Evolutionary conservation across 2,329 filamentous ascomycete genomes (phyloP).

Genomic region (Zymoseptoria pseudotritici): DNA sequence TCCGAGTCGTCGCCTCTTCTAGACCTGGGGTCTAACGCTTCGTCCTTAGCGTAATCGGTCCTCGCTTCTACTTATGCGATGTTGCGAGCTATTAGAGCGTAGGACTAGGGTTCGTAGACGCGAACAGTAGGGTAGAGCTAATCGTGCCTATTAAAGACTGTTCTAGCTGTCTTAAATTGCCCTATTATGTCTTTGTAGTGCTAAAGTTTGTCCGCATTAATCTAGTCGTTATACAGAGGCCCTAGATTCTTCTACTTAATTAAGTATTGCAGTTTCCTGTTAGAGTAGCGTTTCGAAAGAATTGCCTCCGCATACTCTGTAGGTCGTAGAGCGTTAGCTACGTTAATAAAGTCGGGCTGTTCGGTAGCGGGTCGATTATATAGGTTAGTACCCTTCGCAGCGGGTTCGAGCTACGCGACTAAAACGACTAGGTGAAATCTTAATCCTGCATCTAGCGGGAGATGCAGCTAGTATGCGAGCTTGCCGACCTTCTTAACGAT

Average conservation of each 20-base stretch:
- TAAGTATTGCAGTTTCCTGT: background rate
- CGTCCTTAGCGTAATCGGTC: background rate
- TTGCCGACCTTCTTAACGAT: background rate
- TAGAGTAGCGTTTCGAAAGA: background rate
- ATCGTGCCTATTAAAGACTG: background rate
- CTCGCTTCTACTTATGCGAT: background rate
- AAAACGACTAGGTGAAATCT: slow-evolving; percentile 3
- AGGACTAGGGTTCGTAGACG: background rate
- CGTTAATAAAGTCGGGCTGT: background rate
- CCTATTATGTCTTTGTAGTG: background rate
- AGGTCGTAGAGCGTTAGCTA: background rate
- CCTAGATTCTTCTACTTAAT: background rate
- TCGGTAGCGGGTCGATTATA: background rate
- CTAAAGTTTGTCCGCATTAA: background rate
- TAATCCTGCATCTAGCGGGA: background rate
- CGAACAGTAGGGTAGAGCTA: background rate
- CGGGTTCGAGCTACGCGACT: slow-evolving; percentile 1
- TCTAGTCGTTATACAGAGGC: background rate
- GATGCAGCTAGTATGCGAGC: slow-evolving; percentile 3
- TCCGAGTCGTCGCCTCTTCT: too few relatives aligned
- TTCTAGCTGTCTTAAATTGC: background rate
- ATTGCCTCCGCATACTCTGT: background rate
- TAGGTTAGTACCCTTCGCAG: background rate
- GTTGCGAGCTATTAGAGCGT: background rate
- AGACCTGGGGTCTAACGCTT: too few relatives aligned